Evolutionary conservation across 768 basidiomycete species (phyloP).

Genomic region (Agrocybe praecox): DNA sequence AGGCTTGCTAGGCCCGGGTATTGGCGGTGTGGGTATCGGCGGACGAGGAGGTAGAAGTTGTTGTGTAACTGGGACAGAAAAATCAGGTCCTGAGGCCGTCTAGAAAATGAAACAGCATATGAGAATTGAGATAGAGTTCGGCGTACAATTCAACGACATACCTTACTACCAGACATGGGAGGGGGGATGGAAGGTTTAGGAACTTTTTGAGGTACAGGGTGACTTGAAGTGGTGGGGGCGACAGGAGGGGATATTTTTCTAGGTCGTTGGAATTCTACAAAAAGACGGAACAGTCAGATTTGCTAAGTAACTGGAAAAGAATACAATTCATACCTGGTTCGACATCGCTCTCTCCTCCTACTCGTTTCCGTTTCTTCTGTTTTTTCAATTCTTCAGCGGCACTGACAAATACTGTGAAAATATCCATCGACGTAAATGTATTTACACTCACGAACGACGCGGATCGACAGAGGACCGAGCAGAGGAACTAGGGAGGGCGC

Average conservation of each 20-base stretch:
- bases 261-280: conserved; percentile 51
- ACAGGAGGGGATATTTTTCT: conserved; percentile 63
- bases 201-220: conserved; percentile 50
- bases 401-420: conserved; percentile 15
- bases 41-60: conserved; percentile 64
- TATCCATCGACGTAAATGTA: conserved; percentile 1
- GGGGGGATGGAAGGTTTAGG: conserved; percentile 51
- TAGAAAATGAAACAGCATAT: conserved; percentile 8
- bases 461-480: conserved; percentile 61
- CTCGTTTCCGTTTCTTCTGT: conserved; percentile 86
- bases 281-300: conserved; percentile 4
- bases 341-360: conserved; percentile 68
- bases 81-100: conserved; percentile 55
- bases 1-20: conserved; percentile 83
- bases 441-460: conserved; percentile 55
- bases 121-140: not conserved
- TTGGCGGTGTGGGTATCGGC: conserved; percentile 60
- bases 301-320: not conserved
- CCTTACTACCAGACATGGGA: conserved; percentile 52
- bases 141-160: conserved; percentile 21
- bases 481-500: conserved; percentile 48
- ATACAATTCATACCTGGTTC: conserved; percentile 52
- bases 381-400: conserved; percentile 61
- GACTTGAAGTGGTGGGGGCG: conserved; percentile 37
- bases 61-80: conserved; percentile 50